Conservation (phyloP, 441 rosid species). For the Rhodomyrtus psidioides region DNA sequence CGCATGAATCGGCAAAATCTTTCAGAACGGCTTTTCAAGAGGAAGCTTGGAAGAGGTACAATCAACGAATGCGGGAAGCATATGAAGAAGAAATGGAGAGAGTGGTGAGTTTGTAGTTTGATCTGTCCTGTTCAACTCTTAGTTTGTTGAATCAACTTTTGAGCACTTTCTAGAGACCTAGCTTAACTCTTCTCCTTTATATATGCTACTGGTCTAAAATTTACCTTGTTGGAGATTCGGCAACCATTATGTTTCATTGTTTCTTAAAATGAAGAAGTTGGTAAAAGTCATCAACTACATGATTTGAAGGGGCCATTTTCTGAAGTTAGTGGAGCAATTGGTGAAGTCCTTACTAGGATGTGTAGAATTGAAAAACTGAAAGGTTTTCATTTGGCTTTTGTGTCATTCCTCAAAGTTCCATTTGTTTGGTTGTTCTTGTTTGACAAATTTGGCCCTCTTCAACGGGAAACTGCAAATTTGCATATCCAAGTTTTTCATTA, state of each 20-base stretch:
- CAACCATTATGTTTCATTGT: neutral
- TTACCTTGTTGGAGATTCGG: neutral
- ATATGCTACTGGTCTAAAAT: neutral
- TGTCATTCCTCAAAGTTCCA: neutral
- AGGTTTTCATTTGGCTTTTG: neutral
- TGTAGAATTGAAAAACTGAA: neutral
- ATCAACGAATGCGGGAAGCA: slow-evolving; percentile 88
- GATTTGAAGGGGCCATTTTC: neutral
- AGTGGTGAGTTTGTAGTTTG: slow-evolving; percentile 54
- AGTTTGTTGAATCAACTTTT: neutral
- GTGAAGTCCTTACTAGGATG: neutral
- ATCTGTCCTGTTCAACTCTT: neutral
- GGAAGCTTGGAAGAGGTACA: slow-evolving; percentile 82
- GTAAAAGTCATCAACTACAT: neutral
- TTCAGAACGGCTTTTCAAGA: slow-evolving; percentile 73
- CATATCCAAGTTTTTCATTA: neutral
- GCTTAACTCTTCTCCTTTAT: neutral
- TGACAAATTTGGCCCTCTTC: neutral
- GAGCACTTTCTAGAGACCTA: neutral
- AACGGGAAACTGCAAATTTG: neutral
- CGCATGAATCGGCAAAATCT: slow-evolving; percentile 55
- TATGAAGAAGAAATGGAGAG: slow-evolving; percentile 96
- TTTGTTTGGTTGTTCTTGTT: neutral
- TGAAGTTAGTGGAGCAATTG: neutral
- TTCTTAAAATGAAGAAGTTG: neutral